phyloP scores from a whole-genome alignment of 75 land plant genomes.

The Picea sitchensis region DNA sequence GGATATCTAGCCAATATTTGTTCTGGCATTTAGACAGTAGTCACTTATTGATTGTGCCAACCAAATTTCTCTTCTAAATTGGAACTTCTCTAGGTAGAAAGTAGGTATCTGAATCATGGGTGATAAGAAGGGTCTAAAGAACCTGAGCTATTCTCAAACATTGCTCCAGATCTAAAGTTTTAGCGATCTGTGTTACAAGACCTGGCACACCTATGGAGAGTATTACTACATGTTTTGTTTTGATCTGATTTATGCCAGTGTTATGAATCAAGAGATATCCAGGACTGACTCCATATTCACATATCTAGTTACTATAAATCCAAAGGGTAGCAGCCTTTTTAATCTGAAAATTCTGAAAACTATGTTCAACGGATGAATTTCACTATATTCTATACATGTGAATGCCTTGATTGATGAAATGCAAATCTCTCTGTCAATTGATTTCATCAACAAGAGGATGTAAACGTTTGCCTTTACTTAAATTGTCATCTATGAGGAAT shows the following conservation, averaged over 20 bases:
- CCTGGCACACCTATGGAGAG: no score
- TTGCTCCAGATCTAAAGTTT: no score
- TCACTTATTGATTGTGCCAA: no score
- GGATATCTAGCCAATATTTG: no score
- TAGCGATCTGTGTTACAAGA: no score
- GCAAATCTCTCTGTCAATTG: background rate
- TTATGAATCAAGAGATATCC: background rate
- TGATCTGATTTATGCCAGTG: slow-evolving; percentile 1
- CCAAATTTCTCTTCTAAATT: background rate
- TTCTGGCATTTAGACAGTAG: no score
- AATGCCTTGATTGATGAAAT: background rate
- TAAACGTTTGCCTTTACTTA: background rate
- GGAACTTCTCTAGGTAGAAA: no score
- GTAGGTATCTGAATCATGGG: no score
- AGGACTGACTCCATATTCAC: no score
- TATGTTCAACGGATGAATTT: background rate
- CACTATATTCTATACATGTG: background rate
- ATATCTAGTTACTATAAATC: background rate
- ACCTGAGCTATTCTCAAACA: no score
- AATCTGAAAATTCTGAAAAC: background rate
- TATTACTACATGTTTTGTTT: background rate
- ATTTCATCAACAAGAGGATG: background rate
- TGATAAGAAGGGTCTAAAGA: no score
- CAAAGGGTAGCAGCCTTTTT: background rate
- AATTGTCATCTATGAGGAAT: background rate